A percentile compares a stretch with the other conserved stretches of the same genome.
These are phyloP conservation scores for Talaromyces sp. DNA, from an alignment of 2,329 filamentous ascomycete genomes.

Conservation along the genomic window DNA sequence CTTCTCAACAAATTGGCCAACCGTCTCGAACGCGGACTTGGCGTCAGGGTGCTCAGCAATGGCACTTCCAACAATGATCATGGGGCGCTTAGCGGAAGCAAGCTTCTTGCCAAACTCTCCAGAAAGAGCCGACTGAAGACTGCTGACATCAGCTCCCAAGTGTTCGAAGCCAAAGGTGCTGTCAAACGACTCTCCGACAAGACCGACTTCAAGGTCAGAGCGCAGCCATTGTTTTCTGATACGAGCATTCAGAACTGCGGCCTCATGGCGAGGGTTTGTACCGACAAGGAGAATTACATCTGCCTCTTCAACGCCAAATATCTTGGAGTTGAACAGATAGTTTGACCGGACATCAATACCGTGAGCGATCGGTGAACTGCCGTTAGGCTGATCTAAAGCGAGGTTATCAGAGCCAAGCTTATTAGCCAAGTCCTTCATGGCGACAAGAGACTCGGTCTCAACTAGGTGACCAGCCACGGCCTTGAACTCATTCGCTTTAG, in stretches of 20 bases:
- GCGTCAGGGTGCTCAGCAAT: slow-evolving; percentile 87
- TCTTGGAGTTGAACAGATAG: slow-evolving; percentile 94
- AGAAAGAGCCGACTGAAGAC: slow-evolving; percentile 77
- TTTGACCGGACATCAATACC: slow-evolving; percentile 90
- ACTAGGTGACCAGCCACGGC: slow-evolving; percentile 83
- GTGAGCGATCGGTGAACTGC: slow-evolving; percentile 78
- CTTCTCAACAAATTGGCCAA: slow-evolving; percentile 90
- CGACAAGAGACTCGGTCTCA: slow-evolving; percentile 89
- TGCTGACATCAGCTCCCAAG: slow-evolving; percentile 70
- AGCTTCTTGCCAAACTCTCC: slow-evolving; percentile 93
- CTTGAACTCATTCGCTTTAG: slow-evolving; percentile 93
- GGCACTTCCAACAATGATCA: slow-evolving; percentile 93
- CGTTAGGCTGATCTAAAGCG: slow-evolving; percentile 81
- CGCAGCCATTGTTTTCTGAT: slow-evolving; percentile 98
- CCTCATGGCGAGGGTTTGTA: slow-evolving; percentile 92
- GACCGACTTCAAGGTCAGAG: slow-evolving; percentile 86
- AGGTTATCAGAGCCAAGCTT: slow-evolving; percentile 94
- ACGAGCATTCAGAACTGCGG: slow-evolving; percentile 88
- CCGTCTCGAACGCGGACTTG: slow-evolving; percentile 86
- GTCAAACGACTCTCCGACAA: slow-evolving; percentile 85
- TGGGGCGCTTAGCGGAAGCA: slow-evolving; percentile 77
- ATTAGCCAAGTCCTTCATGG: slow-evolving; percentile 96
- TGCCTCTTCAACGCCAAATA: slow-evolving; percentile 88
- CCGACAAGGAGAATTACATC: slow-evolving; percentile 89
- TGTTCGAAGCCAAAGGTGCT: slow-evolving; percentile 96